Conservation (phyloP, 129 eudicot genomes). For the Artemisia tridentata region DNA sequence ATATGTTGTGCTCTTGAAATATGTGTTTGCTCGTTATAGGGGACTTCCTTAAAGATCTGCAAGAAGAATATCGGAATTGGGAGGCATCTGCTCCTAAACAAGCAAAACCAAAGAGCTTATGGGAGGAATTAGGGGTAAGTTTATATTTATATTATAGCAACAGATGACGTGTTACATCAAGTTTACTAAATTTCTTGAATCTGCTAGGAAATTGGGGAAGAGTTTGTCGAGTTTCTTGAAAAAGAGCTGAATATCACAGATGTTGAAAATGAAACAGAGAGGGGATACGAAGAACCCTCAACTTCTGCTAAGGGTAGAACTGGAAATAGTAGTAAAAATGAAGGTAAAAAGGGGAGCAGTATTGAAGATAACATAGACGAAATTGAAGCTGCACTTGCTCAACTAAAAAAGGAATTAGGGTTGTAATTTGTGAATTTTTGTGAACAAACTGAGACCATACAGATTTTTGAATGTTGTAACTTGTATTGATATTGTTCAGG, state of each 20-base stretch:
- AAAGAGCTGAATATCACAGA: conserved; percentile 82
- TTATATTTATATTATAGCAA: background rate
- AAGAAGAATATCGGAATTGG: conserved; percentile 88
- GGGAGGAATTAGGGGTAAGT: conserved; percentile 92
- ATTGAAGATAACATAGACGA: conserved; percentile 76
- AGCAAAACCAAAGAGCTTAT: conserved; percentile 90
- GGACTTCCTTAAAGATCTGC: conserved; percentile 89
- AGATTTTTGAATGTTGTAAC: conserved; percentile 22
- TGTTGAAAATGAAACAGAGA: conserved; percentile 34
- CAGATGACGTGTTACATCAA: conserved; percentile 4
- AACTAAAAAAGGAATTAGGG: conserved; percentile 82
- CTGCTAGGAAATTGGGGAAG: conserved; percentile 89
- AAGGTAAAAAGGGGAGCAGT: conserved; percentile 36
- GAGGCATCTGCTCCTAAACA: conserved; percentile 71
- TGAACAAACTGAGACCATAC: conserved; percentile 13
- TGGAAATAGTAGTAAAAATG: conserved; percentile 30
- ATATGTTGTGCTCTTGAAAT: conserved; percentile 28
- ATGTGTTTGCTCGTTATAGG: conserved; percentile 38
- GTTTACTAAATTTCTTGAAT: conserved; percentile 12
- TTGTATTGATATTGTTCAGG: conserved; percentile 1
- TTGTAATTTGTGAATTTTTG: conserved; percentile 41
- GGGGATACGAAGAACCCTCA: conserved; percentile 28
- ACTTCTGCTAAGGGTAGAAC: conserved; percentile 29
- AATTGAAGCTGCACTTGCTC: conserved; percentile 90
- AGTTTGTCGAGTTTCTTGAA: conserved; percentile 94